These are phyloP conservation scores for Lineolata rhizophorae DNA, from an alignment of 495 filamentous ascomycete genomes.

Conservation along the genomic window DNA sequence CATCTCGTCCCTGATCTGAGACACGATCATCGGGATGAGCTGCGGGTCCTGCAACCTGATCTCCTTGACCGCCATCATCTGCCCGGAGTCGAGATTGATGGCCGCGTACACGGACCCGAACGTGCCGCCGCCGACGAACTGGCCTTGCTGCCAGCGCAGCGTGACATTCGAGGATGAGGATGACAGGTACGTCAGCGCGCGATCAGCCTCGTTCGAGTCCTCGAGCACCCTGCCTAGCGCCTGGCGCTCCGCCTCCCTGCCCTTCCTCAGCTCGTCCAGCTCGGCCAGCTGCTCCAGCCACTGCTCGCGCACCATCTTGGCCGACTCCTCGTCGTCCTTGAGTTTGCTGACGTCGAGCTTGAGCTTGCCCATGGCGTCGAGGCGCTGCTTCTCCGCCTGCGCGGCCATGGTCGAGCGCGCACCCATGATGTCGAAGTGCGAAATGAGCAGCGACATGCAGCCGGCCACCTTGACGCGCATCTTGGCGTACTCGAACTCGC, in stretches of 20 bases:
- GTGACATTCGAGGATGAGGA: slow-evolving; percentile 87
- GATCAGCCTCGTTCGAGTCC: slow-evolving; percentile 83
- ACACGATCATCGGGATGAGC: slow-evolving; percentile 77
- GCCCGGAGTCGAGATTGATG: slow-evolving; percentile 88
- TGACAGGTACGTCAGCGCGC: slow-evolving; percentile 79
- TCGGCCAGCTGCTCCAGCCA: slow-evolving; percentile 45
- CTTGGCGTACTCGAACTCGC: slow-evolving; percentile 61
- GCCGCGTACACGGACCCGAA: slow-evolving; percentile 95
- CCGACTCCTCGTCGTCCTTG: slow-evolving; percentile 69
- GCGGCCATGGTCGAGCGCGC: slow-evolving; percentile 81
- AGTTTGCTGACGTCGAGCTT: slow-evolving; percentile 55
- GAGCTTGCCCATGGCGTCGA: slow-evolving; percentile 55
- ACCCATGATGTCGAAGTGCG: slow-evolving; percentile 98
- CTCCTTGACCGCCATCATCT: slow-evolving; percentile 96
- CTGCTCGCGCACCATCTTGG: slow-evolving; percentile 45
- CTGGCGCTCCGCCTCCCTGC: slow-evolving; percentile 70
- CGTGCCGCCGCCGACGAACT: slow-evolving; percentile 89
- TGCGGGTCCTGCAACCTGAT: slow-evolving; percentile 94
- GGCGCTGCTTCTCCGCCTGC: slow-evolving; percentile 66
- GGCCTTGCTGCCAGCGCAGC: slow-evolving; percentile 91
- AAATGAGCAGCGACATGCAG: slow-evolving; percentile 94
- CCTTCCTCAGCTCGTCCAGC: slow-evolving; percentile 56
- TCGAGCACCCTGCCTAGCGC: slow-evolving; percentile 78
- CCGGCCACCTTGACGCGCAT: slow-evolving; percentile 78
- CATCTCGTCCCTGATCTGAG: slow-evolving; percentile 94